Evolutionary conservation across 345 rosid genomes (phyloP), one percentile per base, ranked within the genome.

Genomic region (Psidium friedrichsthalianum): DNA sequence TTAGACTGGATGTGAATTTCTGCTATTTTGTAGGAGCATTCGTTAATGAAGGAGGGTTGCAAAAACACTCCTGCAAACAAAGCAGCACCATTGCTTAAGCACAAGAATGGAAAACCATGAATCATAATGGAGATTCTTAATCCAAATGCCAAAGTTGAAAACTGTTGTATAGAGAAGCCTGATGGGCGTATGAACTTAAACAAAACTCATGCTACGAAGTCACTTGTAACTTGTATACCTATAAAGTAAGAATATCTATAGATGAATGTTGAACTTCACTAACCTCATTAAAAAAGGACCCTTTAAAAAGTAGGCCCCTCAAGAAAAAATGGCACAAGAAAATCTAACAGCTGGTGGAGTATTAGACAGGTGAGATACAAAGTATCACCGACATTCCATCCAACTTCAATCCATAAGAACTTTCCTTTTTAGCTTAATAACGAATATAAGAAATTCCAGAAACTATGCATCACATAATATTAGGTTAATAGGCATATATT

Each of bases 21-120:
- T 96, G 99, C 99, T 99, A 97, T 92, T 95, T 97, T 82, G 91
- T 83, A 88, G 95, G 90, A 83, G 98, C 90, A 82, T 89, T 87
- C 61, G 94, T 86, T 84, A 94, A 92, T 82, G 98, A 93, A 87
- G 94, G 92, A 27, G 99, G 99, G 90, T 96, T 94, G 87, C 98
- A 96, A 88, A 96, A 97, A 89, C 91, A 87, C 85, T 96, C 99
- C 99, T 97, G 91, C 58, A 95, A 85, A 92, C 74, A 57, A n/a
- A 87, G 58, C 32, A 90, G 53, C 81, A 74, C 56, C 52, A 47
- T 82, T 51, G 44, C 58, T 51, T 27, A 16, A 36, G 83, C 22
- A 86, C 36, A n/a, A 51, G 12, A 89, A 69, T 47, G 25, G 74
- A 36, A 82, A 20, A 64, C 44, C 51, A 51, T 59, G 22, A 27